Conservation (phyloP, 306 rosid genomes). For the Aeschynomene evenia region DNA sequence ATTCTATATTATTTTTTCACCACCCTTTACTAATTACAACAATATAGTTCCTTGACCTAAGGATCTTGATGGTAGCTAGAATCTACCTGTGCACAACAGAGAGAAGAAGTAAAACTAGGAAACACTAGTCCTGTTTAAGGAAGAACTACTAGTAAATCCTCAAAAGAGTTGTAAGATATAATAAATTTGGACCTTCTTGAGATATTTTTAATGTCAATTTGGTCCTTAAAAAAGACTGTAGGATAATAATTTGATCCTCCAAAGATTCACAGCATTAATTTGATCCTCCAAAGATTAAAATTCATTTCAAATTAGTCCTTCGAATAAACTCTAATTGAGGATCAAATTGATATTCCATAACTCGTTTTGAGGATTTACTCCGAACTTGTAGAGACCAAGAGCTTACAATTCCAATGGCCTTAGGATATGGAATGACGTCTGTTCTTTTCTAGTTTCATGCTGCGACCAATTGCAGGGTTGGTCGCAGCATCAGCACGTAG, state of each 20-base stretch:
- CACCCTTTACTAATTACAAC: constrained; percentile 6
- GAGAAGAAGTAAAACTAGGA: constrained; percentile 2
- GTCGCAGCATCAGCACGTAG: constrained; percentile 41
- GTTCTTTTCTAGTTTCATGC: constrained; percentile 48
- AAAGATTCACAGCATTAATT: no score
- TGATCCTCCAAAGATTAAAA: no score
- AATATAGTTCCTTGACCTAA: constrained; percentile 21
- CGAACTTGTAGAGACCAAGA: neutral
- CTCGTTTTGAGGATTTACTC: no score
- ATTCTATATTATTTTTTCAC: constrained; percentile 12
- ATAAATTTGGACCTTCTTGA: no score
- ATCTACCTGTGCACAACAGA: constrained; percentile 33
- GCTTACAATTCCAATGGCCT: constrained; percentile 8
- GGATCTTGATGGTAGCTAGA: constrained; percentile 1
- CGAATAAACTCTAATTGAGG: no score
- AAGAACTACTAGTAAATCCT: neutral
- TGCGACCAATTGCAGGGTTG: constrained; percentile 33
- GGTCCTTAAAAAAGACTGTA: no score
- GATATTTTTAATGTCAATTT: no score
- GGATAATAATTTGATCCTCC: no score
- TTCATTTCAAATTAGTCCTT: no score
- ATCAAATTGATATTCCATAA: no score
- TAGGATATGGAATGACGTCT: constrained; percentile 85
- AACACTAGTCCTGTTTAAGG: constrained; percentile 16
- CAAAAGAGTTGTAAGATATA: no score